Percentiles rank a stretch among this genome's conserved stretches.
Conservation (phyloP, 306 rosid genomes). For the Cucurbita ficifolia region DNA sequence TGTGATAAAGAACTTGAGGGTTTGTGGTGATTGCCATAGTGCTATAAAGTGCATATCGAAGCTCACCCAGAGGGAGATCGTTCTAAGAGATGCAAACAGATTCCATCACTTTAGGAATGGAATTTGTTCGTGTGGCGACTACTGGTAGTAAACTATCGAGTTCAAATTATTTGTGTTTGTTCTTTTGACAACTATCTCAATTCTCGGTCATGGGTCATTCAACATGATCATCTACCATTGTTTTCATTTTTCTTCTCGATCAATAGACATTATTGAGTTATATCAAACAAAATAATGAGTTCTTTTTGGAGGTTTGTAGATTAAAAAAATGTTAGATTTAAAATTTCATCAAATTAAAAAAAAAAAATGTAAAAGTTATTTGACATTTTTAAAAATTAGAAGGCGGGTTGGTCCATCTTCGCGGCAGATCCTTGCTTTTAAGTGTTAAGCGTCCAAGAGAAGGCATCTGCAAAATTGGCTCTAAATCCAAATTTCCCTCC, state of each 20-base stretch:
- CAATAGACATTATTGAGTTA: background rate
- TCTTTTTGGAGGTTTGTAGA: too few species aligned
- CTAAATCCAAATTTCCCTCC: constrained; percentile 6
- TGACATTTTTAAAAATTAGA: background rate
- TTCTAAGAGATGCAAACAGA: constrained; percentile 62
- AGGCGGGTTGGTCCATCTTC: background rate
- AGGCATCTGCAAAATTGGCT: background rate
- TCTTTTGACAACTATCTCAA: background rate
- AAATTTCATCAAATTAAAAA: too few species aligned
- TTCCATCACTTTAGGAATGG: constrained; percentile 56
- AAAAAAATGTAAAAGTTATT: too few species aligned
- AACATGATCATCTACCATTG: background rate
- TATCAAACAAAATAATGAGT: background rate
- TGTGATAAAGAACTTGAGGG: constrained; percentile 61
- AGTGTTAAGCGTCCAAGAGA: background rate
- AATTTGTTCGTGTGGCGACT: constrained; percentile 42
- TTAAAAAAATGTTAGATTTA: too few species aligned
- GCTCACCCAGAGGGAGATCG: constrained; percentile 42
- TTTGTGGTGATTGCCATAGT: constrained; percentile 70
- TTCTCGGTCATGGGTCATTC: background rate
- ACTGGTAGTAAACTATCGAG: constrained; percentile 22
- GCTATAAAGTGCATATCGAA: constrained; percentile 55
- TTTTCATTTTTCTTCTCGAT: background rate
- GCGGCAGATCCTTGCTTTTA: background rate
- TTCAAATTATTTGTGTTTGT: background rate